Conservation (phyloP, 805 yeast genomes). For the Pichia nakasei region DNA sequence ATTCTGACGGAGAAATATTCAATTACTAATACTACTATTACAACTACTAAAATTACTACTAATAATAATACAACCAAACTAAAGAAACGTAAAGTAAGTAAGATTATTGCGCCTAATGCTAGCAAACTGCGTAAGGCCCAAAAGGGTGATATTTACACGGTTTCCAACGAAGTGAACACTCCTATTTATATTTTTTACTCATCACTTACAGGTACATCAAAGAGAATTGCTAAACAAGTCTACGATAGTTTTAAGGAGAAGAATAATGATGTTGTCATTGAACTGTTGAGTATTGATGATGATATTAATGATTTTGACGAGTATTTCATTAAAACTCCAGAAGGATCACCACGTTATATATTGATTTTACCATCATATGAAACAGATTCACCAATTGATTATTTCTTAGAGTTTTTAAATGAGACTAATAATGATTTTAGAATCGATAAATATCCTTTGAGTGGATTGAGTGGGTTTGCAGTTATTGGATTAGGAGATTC, state of each 20-base stretch:
- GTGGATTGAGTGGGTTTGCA: conserved; percentile 63
- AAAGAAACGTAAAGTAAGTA: neutral
- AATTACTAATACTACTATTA: too few species aligned
- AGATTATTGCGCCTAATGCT: conserved; percentile 4
- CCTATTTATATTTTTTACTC: conserved; percentile 69
- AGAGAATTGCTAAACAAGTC: conserved; percentile 53
- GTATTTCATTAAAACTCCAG: conserved; percentile 53
- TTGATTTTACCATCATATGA: conserved; percentile 85
- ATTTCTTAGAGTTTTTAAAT: conserved; percentile 66
- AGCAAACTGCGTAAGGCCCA: neutral
- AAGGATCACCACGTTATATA: conserved; percentile 38
- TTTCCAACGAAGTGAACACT: conserved; percentile 24
- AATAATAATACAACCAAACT: too few species aligned
- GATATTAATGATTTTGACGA: conserved; percentile 76
- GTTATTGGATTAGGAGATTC: conserved; percentile 84
- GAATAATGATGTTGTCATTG: conserved; percentile 31
- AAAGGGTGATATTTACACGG: conserved; percentile 6
- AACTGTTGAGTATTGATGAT: conserved; percentile 65
- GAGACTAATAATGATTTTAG: conserved; percentile 83
- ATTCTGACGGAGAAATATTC: neutral
- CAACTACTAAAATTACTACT: neutral
- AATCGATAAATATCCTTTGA: conserved; percentile 72
- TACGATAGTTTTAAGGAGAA: conserved; percentile 24
- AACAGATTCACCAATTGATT: conserved; percentile 87
- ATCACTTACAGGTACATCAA: conserved; percentile 77